Percentiles rank a stretch among this genome's conserved stretches.
Evolutionary conservation across 2,329 filamentous ascomycete species (phyloP).

Genomic region (Fusarium virguliforme): DNA sequence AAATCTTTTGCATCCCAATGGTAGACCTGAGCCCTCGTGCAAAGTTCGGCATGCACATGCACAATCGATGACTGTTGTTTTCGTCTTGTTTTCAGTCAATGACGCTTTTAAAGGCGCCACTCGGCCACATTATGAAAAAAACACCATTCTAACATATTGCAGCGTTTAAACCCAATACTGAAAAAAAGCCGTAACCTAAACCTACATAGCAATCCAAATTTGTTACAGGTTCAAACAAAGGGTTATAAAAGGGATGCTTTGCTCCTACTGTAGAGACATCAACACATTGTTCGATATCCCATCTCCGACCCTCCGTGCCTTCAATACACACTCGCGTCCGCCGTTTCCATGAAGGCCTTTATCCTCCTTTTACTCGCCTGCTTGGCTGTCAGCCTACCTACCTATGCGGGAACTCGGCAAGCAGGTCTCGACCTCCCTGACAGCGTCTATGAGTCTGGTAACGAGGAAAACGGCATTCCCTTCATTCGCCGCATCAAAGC

Average conservation of each 20-base stretch:
- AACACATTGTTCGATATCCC: constrained; percentile 25
- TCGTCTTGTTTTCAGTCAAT: too few relatives aligned
- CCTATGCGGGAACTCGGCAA: constrained; percentile 27
- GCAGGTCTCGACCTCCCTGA: constrained; percentile 28
- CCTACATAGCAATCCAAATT: constrained; percentile 20
- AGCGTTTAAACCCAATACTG: too few relatives aligned
- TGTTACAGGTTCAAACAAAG: constrained; percentile 21
- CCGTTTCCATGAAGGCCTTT: constrained; percentile 26
- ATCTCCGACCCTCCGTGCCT: constrained; percentile 24
- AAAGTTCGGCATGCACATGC: constrained; percentile 25
- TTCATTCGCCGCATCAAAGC: constrained; percentile 26
- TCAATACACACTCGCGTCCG: constrained; percentile 23
- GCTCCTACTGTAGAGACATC: constrained; percentile 25
- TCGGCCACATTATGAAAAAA: too few relatives aligned
- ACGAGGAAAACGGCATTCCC: constrained; percentile 23
- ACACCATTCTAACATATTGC: too few relatives aligned
- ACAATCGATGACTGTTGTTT: constrained; percentile 5
- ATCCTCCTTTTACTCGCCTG: constrained; percentile 29
- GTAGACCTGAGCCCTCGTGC: constrained; percentile 25
- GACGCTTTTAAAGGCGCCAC: too few relatives aligned
- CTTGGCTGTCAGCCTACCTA: constrained; percentile 30
- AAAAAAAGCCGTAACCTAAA: constrained; percentile 1
- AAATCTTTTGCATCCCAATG: constrained; percentile 23
- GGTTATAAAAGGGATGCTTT: constrained; percentile 30
- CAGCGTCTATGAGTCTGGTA: constrained; percentile 28